Base-by-base conservation (phyloP, 1,284 basidiomycete species). In the Pseudozyma pruni region DNA sequence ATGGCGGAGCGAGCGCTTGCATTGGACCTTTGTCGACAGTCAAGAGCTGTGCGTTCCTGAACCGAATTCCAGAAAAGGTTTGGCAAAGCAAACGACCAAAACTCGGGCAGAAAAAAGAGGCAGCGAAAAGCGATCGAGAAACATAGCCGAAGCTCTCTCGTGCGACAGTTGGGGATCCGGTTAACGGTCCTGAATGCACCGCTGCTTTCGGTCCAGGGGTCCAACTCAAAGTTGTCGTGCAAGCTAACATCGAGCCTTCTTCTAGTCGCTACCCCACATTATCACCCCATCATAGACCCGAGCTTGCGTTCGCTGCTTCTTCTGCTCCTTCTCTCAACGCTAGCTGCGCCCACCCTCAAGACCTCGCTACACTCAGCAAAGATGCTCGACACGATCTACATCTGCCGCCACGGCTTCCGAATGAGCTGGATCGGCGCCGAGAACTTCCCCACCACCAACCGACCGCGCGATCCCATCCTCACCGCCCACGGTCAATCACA, bases 401-500 rank as follows among this genome's bases (percentile, higher is more conserved):
- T 93, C 60, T 88, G 88, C 22, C 86, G 91, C 62, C 91, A 94
- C 41, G 79, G 75, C 46, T 78, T 76, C 40, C 77, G 79, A 22
- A 81, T 81, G 78, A 85, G 84, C 52, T 91, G 90, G 91, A 88
- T 63, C 8, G 55, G 57, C 56, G 90, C 90, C 88, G 86, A 86
- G 57, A 44, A 68, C 19, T 71, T 71, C 43, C 88, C 86, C 64
- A 86, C 85, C 29, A 91, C 91, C 10, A 89, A 89, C 25, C 86
- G 91, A 20, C 86, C 90, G 6, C 86, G 89, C 72, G 91, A 93
- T 80, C 90, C 90, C 7, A 88, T 90, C 13, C 84, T 93, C 33
- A 89, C 91, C n/a, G 89, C 88, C 1, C 88, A 87, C 66, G 92
- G 91, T 68, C 87, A 88, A 76, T 84, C 85, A n/a, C 92, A 94